phyloP scores from a whole-genome alignment of 371 early-diverging fungal genomes.

The Mucor saturninus region DNA sequence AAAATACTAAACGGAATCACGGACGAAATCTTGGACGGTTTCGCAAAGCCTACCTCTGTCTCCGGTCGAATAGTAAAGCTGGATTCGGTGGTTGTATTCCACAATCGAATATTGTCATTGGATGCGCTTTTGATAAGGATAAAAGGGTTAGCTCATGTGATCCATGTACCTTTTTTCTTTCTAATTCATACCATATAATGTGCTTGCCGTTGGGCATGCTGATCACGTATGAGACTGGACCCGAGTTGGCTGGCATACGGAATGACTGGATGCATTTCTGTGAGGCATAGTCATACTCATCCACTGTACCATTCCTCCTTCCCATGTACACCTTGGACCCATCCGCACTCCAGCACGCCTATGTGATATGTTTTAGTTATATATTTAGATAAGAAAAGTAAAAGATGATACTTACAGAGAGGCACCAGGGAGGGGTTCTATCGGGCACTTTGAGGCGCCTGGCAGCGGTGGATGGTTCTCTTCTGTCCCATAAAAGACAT shows the following conservation, averaged over 20 bases:
- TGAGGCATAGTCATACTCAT: constrained; percentile 84
- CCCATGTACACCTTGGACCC: constrained; percentile 78
- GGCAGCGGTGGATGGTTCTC: constrained; percentile 64
- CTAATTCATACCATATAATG: constrained; percentile 75
- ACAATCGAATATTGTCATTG: constrained; percentile 90
- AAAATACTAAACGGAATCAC: constrained; percentile 52
- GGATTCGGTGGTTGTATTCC: constrained; percentile 69
- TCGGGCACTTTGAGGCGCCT: constrained; percentile 63
- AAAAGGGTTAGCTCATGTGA: neutral
- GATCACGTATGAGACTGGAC: constrained; percentile 83
- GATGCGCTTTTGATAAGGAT: constrained; percentile 70
- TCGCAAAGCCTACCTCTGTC: constrained; percentile 25
- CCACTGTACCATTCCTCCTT: constrained; percentile 84
- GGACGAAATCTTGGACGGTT: constrained; percentile 31
- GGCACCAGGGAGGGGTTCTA: constrained; percentile 88
- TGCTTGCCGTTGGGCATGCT: constrained; percentile 82
- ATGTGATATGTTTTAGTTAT: neutral
- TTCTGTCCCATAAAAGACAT: constrained; percentile 81
- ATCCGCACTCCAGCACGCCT: constrained; percentile 88
- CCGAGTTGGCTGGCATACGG: constrained; percentile 88
- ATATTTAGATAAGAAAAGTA: neutral
- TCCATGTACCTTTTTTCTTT: neutral
- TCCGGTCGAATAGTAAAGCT: constrained; percentile 42
- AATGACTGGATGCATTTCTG: constrained; percentile 73
- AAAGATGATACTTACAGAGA: constrained; percentile 59